These are phyloP conservation scores for Carex parvula DNA, from an alignment of 176 grass and related monocot genomes.

Conservation along the genomic window DNA sequence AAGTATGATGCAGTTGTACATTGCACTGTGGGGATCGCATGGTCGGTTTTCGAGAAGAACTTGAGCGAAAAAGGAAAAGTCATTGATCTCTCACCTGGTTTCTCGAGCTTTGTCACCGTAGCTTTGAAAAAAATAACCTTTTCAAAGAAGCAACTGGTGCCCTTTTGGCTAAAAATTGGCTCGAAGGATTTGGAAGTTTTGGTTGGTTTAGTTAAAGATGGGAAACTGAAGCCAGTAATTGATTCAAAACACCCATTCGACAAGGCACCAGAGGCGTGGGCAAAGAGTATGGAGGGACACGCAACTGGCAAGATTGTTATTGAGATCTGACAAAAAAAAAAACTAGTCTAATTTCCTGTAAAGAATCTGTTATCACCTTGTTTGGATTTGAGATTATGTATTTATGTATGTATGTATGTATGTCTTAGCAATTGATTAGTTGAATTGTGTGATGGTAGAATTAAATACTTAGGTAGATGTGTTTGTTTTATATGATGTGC, in stretches of 20 bases:
- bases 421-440: background rate
- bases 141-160: constrained; percentile 6
- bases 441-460: background rate
- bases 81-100: background rate
- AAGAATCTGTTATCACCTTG: background rate
- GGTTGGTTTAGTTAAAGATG: constrained; percentile 17
- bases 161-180: background rate
- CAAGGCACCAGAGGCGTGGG: constrained; percentile 54
- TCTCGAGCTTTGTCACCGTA: background rate
- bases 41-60: constrained; percentile 34
- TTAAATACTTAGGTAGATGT: background rate
- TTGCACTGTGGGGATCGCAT: constrained; percentile 18
- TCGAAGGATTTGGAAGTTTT: constrained; percentile 3
- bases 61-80: background rate
- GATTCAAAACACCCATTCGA: constrained; percentile 43
- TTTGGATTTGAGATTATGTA: background rate
- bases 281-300: constrained; percentile 58
- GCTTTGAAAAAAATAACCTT: background rate
- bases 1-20: constrained; percentile 47
- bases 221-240: constrained; percentile 10
- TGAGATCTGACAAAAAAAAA: constrained; percentile 34
- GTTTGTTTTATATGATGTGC: background rate
- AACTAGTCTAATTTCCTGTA: too few species aligned
- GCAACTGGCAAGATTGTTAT: constrained; percentile 79
- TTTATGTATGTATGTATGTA: background rate